phyloP scores from a whole-genome alignment of 306 rosid genomes.

The Myrica gale region DNA sequence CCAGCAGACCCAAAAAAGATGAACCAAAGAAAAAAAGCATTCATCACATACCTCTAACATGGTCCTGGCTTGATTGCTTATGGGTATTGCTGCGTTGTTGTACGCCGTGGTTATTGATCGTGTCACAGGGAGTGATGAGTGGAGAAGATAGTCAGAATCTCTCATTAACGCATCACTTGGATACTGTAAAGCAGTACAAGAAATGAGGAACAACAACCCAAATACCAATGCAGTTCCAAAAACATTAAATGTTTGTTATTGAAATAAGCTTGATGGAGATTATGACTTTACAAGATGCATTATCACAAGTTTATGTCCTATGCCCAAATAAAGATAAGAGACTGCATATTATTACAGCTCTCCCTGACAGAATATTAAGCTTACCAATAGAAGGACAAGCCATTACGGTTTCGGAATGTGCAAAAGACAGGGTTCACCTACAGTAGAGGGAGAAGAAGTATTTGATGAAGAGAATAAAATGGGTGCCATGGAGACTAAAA shows the following conservation, averaged over 20 bases:
- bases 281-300: background rate
- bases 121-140: conserved; percentile 25
- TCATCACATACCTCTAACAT: conserved; percentile 41
- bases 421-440: background rate
- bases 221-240: background rate
- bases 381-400: background rate
- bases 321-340: background rate
- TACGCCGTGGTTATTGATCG: conserved; percentile 40
- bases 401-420: background rate
- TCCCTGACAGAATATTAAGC: background rate
- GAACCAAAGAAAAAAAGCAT: background rate
- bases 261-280: background rate
- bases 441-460: background rate
- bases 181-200: conserved; percentile 22
- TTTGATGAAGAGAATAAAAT: background rate
- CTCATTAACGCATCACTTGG: background rate
- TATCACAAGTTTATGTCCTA: too few relatives aligned
- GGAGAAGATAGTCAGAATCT: conserved; percentile 18
- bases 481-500: background rate
- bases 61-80: conserved; percentile 35
- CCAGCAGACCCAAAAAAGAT: background rate
- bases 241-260: too few relatives aligned
- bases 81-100: conserved; percentile 33
- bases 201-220: conserved; percentile 10
- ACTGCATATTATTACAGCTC: background rate